Percentiles rank a stretch among this genome's conserved stretches.
phyloP scores from a whole-genome alignment of 1,284 basidiomycete genomes.

The Termitomyces sp. region DNA sequence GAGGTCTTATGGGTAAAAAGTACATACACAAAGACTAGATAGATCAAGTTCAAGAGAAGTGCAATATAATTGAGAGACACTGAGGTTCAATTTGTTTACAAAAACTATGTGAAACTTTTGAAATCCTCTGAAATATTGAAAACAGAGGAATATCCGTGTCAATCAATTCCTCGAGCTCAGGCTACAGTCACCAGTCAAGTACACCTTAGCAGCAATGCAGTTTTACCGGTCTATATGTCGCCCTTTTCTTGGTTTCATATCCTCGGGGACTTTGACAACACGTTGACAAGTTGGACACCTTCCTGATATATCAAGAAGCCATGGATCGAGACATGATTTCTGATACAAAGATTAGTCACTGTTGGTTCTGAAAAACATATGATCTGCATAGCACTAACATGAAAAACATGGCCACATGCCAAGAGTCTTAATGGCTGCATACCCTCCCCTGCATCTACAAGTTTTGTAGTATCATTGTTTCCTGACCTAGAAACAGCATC shows the following conservation, averaged over 20 bases:
- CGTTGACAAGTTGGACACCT: conserved; percentile 74
- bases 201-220: neutral
- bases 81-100: neutral
- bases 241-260: conserved; percentile 23
- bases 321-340: conserved; percentile 78
- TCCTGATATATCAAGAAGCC: conserved; percentile 73
- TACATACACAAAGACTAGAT: neutral
- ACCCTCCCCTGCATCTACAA: conserved; percentile 68
- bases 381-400: conserved; percentile 45
- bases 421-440: conserved; percentile 69
- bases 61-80: neutral
- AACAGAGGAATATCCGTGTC: neutral
- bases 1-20: neutral
- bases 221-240: neutral
- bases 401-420: conserved; percentile 76
- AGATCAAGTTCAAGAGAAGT: neutral
- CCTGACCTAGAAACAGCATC: conserved; percentile 20
- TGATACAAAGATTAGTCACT: conserved; percentile 23
- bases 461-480: conserved; percentile 36
- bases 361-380: neutral
- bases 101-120: neutral
- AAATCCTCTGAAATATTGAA: neutral
- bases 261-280: conserved; percentile 42
- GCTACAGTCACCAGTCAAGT: neutral
- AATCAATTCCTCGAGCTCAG: neutral